Percentiles rank a stretch among this genome's conserved stretches.
Conservation (phyloP, 202 grass and related monocot genomes). For the Zoysia matrella region DNA sequence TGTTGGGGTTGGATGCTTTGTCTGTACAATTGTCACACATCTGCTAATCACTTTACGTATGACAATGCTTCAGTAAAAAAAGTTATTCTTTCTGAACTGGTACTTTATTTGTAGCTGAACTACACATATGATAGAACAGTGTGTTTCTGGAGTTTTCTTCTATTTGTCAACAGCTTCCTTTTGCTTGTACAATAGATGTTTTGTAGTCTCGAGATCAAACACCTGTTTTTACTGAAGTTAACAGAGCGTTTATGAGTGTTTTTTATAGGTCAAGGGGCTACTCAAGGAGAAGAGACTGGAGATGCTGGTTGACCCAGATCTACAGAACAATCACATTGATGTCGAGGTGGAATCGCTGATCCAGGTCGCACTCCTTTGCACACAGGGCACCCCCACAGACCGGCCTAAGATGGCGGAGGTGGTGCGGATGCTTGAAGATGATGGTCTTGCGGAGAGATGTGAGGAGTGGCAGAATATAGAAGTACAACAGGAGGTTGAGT, state of each 20-base stretch:
- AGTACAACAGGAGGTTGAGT: constrained; percentile 69
- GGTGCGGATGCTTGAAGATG: constrained; percentile 91
- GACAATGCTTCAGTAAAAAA: neutral
- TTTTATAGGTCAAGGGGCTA: constrained; percentile 74
- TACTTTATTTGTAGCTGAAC: neutral
- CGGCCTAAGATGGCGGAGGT: constrained; percentile 93
- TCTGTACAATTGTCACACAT: neutral
- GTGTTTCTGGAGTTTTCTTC: constrained; percentile 1
- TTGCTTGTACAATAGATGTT: neutral
- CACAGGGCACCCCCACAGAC: constrained; percentile 72
- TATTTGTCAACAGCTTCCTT: neutral
- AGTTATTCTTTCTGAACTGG: constrained; percentile 2
- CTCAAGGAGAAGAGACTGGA: constrained; percentile 83
- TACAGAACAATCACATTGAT: constrained; percentile 73
- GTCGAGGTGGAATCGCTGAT: constrained; percentile 84
- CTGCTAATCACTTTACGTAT: neutral
- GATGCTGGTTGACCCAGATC: constrained; percentile 76
- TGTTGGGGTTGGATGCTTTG: neutral
- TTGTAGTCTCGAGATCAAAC: neutral
- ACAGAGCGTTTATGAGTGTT: neutral
- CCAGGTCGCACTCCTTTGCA: constrained; percentile 88
- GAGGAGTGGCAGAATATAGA: constrained; percentile 97
- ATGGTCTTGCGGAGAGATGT: constrained; percentile 82
- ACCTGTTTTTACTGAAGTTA: neutral
- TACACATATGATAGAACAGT: neutral